These are phyloP conservation scores for Parafenestella ontariensis DNA, from an alignment of 2,329 filamentous ascomycete species.

Conservation along the genomic window DNA sequence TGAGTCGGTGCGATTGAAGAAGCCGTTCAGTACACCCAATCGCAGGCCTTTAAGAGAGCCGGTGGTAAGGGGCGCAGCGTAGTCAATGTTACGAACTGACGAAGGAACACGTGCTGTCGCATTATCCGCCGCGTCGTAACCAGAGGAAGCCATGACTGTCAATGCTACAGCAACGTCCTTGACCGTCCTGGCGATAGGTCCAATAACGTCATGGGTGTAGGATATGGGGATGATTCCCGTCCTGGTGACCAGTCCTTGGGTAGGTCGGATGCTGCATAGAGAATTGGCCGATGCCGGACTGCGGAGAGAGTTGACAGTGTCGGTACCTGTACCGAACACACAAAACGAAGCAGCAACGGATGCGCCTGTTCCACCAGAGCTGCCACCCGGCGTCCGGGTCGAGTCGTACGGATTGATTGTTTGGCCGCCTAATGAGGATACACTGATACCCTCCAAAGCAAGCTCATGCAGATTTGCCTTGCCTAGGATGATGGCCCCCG, in stretches of 20 bases:
- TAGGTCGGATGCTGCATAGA: constrained; percentile 66
- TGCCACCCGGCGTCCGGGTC: constrained; percentile 69
- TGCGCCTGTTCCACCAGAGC: constrained; percentile 68
- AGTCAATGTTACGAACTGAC: constrained; percentile 54
- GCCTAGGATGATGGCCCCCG: constrained; percentile 63
- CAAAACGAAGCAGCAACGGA: constrained; percentile 66
- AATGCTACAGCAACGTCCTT: constrained; percentile 60
- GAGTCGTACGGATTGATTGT: constrained; percentile 71
- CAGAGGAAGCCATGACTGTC: constrained; percentile 61
- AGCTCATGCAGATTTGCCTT: constrained; percentile 69
- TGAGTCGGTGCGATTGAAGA: constrained; percentile 62
- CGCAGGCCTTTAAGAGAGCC: constrained; percentile 51
- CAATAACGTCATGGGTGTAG: constrained; percentile 63
- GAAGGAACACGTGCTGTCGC: constrained; percentile 58
- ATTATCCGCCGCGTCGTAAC: constrained; percentile 61
- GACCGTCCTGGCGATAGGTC: constrained; percentile 61
- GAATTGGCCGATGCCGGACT: constrained; percentile 68
- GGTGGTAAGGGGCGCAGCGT: constrained; percentile 50
- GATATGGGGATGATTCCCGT: constrained; percentile 64
- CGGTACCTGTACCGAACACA: constrained; percentile 65
- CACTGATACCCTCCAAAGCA: constrained; percentile 68
- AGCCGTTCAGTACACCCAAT: constrained; percentile 62
- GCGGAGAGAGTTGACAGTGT: constrained; percentile 67
- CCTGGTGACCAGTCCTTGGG: constrained; percentile 59
- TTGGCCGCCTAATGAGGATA: constrained; percentile 69